A percentile compares a stretch with the other conserved stretches of the same genome.
phyloP scores from a whole-genome alignment of 169 alveolate species.

The Theileria sp. region DNA sequence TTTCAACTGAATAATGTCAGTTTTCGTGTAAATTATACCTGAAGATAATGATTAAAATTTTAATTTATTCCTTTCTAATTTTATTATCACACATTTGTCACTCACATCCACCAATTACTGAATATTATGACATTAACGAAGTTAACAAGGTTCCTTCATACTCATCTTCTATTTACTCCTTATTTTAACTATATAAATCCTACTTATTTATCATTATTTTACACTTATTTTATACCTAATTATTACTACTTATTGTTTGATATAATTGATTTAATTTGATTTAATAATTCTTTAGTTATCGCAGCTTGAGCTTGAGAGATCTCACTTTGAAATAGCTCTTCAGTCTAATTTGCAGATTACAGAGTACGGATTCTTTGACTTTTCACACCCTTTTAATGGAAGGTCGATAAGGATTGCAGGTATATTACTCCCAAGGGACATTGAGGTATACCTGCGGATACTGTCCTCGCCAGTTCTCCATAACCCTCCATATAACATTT shows the following conservation, averaged over 20 bases:
- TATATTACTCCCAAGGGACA: slow-evolving; percentile 32
- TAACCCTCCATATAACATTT: slow-evolving; percentile 17
- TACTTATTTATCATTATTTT: too few relatives aligned
- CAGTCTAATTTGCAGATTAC: slow-evolving; percentile 20
- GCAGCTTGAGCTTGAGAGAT: slow-evolving; percentile 34
- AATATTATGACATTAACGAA: slow-evolving; percentile 16
- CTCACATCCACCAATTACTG: slow-evolving; percentile 12
- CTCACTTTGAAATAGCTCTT: slow-evolving; percentile 38
- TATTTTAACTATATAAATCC: neutral
- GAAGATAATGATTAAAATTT: slow-evolving; percentile 12
- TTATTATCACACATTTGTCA: slow-evolving; percentile 20
- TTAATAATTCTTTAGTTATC: slow-evolving; percentile 30
- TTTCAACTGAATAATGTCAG: neutral
- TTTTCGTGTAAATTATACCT: slow-evolving; percentile 10
- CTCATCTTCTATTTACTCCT: neutral
- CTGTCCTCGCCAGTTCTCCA: slow-evolving; percentile 61
- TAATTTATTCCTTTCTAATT: neutral
- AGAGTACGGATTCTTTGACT: slow-evolving; percentile 58
- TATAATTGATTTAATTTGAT: too few relatives aligned
- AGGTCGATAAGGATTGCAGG: slow-evolving; percentile 36
- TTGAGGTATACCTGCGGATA: slow-evolving; percentile 49
- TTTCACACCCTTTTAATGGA: slow-evolving; percentile 50
- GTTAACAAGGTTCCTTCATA: slow-evolving; percentile 22
- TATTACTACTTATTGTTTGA: too few relatives aligned
- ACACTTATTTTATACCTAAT: too few relatives aligned